Evolutionary conservation across 805 yeast species (phyloP).

Genomic region (Hanseniaspora pseudoguilliermondii): DNA sequence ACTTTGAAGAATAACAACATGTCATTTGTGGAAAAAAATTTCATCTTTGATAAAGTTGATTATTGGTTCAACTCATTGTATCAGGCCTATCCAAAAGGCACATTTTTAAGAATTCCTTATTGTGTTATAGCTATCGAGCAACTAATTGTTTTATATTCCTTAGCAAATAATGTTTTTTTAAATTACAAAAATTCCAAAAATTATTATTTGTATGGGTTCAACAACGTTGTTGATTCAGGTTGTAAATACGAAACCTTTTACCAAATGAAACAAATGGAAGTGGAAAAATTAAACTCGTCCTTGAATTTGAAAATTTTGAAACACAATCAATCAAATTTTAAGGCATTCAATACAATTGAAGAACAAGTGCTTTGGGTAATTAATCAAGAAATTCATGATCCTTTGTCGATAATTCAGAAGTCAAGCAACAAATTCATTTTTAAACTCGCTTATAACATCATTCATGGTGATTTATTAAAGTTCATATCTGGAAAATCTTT

Average conservation of each 20-base stretch:
- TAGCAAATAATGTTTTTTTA: neutral
- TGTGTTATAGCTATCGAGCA: neutral
- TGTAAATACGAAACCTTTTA: slow-evolving; percentile 3
- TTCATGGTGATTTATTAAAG: neutral
- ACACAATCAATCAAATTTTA: neutral
- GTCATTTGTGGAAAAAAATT: neutral
- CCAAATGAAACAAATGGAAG: neutral
- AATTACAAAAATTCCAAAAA: neutral
- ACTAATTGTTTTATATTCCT: neutral
- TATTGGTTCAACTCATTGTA: neutral
- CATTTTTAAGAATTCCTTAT: neutral
- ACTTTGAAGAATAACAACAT: neutral
- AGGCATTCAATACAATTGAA: neutral
- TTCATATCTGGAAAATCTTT: neutral
- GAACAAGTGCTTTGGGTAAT: slow-evolving; percentile 1
- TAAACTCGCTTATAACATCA: slow-evolving; percentile 1
- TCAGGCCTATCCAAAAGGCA: neutral
- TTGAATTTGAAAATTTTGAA: neutral
- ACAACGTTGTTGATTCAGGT: neutral
- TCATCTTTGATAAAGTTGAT: neutral
- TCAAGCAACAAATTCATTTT: slow-evolving; percentile 3
- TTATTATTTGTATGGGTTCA: neutral
- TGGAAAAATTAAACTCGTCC: neutral
- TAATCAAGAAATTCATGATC: neutral
- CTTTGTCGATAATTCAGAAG: neutral